Conservation (phyloP, 179 eudicot species). For the Carnegiea gigantea region DNA sequence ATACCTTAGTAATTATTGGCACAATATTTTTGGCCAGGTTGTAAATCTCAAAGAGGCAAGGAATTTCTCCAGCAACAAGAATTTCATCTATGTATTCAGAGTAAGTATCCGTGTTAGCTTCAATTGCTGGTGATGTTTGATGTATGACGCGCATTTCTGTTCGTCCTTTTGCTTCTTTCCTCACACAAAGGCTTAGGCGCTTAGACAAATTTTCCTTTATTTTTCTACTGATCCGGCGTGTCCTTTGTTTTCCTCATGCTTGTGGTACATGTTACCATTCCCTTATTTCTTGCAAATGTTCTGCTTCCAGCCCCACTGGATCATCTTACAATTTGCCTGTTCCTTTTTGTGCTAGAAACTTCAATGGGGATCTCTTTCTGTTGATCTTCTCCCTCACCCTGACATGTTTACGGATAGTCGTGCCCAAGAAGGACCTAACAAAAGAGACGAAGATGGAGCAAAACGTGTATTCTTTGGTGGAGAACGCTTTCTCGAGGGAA, state of each 20-base stretch:
- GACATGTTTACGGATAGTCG: constrained; percentile 86
- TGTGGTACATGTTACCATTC: background rate
- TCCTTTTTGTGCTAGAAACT: constrained; percentile 60
- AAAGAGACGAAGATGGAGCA: constrained; percentile 94
- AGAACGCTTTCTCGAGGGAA: constrained; percentile 94
- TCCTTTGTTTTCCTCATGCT: background rate
- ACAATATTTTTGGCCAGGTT: constrained; percentile 46
- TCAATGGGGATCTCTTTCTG: constrained; percentile 89
- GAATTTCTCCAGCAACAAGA: constrained; percentile 73
- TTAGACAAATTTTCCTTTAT: background rate
- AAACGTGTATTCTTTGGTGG: constrained; percentile 96
- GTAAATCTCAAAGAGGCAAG: constrained; percentile 97
- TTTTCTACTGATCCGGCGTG: background rate
- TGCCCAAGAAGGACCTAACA: constrained; percentile 53
- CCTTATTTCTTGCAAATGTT: constrained; percentile 11
- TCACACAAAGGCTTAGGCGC: background rate
- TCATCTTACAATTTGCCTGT: constrained; percentile 10
- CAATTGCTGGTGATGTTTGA: background rate
- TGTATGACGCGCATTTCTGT: background rate
- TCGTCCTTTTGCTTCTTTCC: background rate
- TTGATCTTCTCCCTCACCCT: constrained; percentile 97
- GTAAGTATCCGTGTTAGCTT: constrained; percentile 37
- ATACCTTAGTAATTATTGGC: constrained; percentile 20
- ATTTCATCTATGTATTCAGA: constrained; percentile 87
- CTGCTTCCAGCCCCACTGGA: constrained; percentile 2